phyloP scores from a whole-genome alignment of 2,329 filamentous ascomycete genomes.

The Cryphonectria nitschkei region DNA sequence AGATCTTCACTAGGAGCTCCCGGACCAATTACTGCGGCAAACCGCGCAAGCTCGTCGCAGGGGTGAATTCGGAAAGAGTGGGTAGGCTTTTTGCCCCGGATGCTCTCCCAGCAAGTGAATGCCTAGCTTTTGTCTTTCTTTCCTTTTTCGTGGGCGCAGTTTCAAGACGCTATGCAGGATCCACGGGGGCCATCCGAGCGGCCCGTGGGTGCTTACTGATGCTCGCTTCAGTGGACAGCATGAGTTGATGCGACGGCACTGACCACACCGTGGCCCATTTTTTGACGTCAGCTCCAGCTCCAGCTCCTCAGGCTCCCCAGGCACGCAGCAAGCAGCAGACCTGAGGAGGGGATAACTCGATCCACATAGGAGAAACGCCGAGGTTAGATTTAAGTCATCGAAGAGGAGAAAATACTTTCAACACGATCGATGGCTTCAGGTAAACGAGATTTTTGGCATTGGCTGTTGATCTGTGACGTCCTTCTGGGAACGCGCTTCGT shows the following conservation, averaged over 20 bases:
- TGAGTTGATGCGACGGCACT: neutral
- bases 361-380: neutral
- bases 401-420: neutral
- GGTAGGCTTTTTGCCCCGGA: neutral
- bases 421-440: neutral
- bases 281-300: conserved; percentile 2
- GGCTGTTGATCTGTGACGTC: neutral
- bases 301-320: neutral
- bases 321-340: neutral
- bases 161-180: neutral
- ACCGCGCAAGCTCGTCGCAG: conserved; percentile 4
- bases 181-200: neutral
- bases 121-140: neutral
- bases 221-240: neutral
- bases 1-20: neutral
- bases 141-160: neutral
- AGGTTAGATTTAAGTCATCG: neutral
- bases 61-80: neutral
- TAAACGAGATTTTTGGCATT: neutral
- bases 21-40: neutral
- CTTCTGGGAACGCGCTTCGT: conserved; percentile 30
- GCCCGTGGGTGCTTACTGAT: neutral
- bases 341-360: neutral
- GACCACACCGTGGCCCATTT: neutral
- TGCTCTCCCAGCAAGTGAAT: neutral